Conservation (phyloP, 352 stramenopile genomes). For the Globisporangium sylvaticum region DNA sequence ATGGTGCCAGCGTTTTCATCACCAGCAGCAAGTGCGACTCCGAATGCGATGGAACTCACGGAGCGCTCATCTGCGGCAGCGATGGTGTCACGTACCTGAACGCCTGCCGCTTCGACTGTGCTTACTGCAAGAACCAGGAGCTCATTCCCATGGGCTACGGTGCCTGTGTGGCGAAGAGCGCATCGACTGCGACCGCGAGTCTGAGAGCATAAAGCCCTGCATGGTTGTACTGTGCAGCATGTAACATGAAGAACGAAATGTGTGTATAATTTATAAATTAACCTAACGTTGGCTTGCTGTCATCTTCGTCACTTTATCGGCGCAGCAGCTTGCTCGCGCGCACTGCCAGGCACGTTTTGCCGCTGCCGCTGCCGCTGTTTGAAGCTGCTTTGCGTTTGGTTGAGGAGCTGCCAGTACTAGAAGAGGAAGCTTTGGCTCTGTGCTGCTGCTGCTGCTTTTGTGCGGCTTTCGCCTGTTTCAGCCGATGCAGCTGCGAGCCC, state of each 20-base stretch:
- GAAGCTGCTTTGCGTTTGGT: background rate
- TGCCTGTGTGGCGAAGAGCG: too few species aligned
- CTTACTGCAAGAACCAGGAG: background rate
- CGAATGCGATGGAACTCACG: background rate
- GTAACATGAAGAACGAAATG: background rate
- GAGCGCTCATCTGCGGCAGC: background rate
- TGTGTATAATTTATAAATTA: background rate
- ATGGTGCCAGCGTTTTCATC: too few species aligned
- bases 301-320: background rate
- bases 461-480: conserved; percentile 31
- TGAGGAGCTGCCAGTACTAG: background rate
- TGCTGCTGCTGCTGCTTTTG: background rate
- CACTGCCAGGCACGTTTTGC: background rate
- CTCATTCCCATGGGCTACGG: background rate
- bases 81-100: conserved; percentile 1
- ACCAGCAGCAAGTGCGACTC: background rate
- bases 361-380: too few species aligned
- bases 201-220: too few species aligned
- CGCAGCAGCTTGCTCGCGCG: conserved; percentile 10
- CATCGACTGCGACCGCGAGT: too few species aligned
- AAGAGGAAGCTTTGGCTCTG: background rate
- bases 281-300: background rate
- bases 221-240: too few species aligned
- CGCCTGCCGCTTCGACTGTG: background rate
- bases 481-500: conserved; percentile 46